Evolutionary conservation across 2,329 filamentous ascomycete genomes (phyloP).

Genomic region (Nakataea oryzae): DNA sequence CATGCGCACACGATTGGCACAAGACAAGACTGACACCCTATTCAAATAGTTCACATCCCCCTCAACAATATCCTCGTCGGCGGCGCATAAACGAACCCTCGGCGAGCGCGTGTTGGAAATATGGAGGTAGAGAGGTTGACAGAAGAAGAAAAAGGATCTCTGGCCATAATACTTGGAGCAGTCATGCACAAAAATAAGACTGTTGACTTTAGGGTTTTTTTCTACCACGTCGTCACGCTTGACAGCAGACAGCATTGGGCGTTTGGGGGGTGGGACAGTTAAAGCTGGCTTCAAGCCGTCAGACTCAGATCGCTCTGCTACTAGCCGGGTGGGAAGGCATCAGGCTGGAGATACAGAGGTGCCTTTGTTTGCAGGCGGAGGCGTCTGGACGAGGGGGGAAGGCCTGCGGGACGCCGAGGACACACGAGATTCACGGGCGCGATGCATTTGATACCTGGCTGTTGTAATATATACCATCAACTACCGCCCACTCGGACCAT

Average conservation of each 20-base stretch:
- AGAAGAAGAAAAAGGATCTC: too few relatives aligned
- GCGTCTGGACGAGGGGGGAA: not conserved
- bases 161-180: not conserved
- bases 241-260: not conserved
- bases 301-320: not conserved
- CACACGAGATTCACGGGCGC: not conserved
- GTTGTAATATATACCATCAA: not conserved
- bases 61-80: constrained; percentile 62
- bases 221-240: not conserved
- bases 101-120: not conserved
- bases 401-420: not conserved
- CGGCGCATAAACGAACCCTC: constrained; percentile 38
- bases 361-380: not conserved
- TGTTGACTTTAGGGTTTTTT: not conserved
- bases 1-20: not conserved
- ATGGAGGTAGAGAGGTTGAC: not conserved
- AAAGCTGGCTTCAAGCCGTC: not conserved
- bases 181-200: not conserved
- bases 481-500: too few relatives aligned
- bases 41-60: constrained; percentile 49
- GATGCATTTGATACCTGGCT: not conserved
- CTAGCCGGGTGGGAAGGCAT: too few relatives aligned
- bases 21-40: not conserved
- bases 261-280: not conserved
- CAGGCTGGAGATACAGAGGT: too few relatives aligned